A percentile compares a stretch with the other conserved stretches of the same genome.
Evolutionary conservation across 352 stramenopile species (phyloP).

Genomic region (Phytopythium ostracodes): DNA sequence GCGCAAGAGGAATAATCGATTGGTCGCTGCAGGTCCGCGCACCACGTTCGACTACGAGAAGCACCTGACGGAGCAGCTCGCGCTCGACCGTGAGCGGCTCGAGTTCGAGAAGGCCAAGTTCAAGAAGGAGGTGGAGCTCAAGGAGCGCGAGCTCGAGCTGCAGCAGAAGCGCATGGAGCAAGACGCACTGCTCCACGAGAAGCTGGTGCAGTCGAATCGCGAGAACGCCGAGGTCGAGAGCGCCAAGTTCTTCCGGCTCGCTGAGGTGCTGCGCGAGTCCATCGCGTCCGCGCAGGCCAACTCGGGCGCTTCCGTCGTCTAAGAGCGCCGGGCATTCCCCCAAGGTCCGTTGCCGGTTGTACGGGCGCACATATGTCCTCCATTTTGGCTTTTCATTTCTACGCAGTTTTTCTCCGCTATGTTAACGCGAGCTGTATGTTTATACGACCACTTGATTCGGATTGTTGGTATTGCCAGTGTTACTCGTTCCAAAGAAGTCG

Average conservation of each 20-base stretch:
- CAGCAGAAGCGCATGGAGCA: conserved; percentile 65
- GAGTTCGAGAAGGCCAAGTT: conserved; percentile 73
- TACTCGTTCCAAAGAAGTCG: background rate
- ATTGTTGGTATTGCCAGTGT: background rate
- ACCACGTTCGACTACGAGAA: conserved; percentile 73
- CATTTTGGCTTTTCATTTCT: background rate
- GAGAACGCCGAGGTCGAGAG: conserved; percentile 46
- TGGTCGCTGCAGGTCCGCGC: conserved; percentile 24
- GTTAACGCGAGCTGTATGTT: background rate
- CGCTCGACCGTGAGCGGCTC: conserved; percentile 63
- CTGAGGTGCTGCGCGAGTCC: conserved; percentile 53
- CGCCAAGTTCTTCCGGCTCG: conserved; percentile 55
- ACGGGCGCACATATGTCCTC: background rate
- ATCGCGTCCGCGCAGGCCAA: conserved; percentile 28
- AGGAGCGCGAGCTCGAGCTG: conserved; percentile 58
- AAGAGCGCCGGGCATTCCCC: background rate
- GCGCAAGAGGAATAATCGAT: conserved; percentile 29
- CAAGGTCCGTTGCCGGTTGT: background rate
- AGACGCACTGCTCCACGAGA: conserved; percentile 52
- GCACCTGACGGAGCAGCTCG: conserved; percentile 64
- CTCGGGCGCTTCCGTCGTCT: conserved; percentile 37
- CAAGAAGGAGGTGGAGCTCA: conserved; percentile 71
- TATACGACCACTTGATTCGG: background rate
- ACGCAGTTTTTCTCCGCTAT: background rate
- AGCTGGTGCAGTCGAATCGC: conserved; percentile 35